Base-by-base conservation (phyloP, 2,329 filamentous ascomycete genomes). In the Fusarium sp. region DNA sequence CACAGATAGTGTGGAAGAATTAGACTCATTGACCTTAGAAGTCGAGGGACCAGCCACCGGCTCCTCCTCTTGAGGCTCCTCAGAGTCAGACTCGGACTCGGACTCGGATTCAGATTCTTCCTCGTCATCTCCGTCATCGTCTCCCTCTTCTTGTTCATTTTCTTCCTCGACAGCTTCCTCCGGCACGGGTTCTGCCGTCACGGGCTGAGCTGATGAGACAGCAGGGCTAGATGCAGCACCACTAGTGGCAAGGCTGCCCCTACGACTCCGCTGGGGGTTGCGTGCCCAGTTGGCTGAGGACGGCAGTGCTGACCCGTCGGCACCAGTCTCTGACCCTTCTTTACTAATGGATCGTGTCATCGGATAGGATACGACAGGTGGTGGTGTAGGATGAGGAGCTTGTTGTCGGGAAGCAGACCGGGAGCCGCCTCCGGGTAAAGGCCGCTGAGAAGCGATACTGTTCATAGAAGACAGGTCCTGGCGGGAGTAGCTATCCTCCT, bases 401-500 rank as follows among this genome's bases (percentile, higher is more conserved):
- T 86, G 83, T 69, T 86, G 86, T 53, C 87, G 81, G 19, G 86
- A 86, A 20, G 82, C 82, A 8, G 85, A 81, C 19, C 86, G 84
- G 15, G 84, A 83, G 7, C 84, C 84, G 40, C 83, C 81, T 51
- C 82, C 80, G 6, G 83, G 81, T 50, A 92, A 81, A 3, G 90
- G 89, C 35, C 91, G 87, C 73, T 93, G 93, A 3, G 92, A 94
- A 65, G 91, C 92, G 57, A 94, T 90, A 62, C 92, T 95, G 74
- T 97, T 98, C 84, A 97, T 92, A 19, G 94, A 96, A 2, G 95
- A 98, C 37, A 98, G 81, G 78, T 97, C 95, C 77, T 97, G 94
- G 47, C 96, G 88, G 10, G 93, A 97, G 77, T 97, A 98, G 80
- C 94, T 97, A 75, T 98, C 95, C 71, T 96, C 95, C 73, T 97